Conservation (phyloP, 2,329 filamentous ascomycete genomes). For the Ceratocystiopsis minuta region DNA sequence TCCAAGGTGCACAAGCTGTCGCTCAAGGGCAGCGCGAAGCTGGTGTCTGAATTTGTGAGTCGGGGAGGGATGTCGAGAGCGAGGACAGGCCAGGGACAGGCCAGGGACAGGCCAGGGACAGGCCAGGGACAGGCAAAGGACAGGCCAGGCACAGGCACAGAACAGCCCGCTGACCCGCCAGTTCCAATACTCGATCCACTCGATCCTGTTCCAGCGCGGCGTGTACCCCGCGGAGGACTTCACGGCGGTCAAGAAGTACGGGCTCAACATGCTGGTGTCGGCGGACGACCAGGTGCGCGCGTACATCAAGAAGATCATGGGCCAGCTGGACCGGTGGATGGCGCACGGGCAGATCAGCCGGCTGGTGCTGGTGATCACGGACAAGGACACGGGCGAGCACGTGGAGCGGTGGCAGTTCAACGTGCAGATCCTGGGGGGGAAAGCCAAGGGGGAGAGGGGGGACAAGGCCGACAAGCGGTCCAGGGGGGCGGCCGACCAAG, state of each 20-base stretch:
- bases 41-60: constrained; percentile 88
- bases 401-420: constrained; percentile 98
- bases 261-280: constrained; percentile 93
- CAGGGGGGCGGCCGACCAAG: constrained; percentile 17
- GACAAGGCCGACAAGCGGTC: constrained; percentile 14
- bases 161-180: too few species aligned
- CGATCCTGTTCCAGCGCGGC: constrained; percentile 80
- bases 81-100: not conserved
- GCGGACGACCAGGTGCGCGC: constrained; percentile 96
- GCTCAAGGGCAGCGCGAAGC: constrained; percentile 65
- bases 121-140: too few species aligned
- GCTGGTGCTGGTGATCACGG: constrained; percentile 88
- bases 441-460: too few species aligned
- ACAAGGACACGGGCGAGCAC: constrained; percentile 91
- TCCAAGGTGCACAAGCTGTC: constrained; percentile 92
- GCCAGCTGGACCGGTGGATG: constrained; percentile 96
- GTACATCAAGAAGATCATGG: constrained; percentile 99
- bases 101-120: not conserved
- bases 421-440: constrained; percentile 24
- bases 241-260: constrained; percentile 96
- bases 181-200: constrained; percentile 98
- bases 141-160: too few species aligned
- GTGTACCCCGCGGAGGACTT: constrained; percentile 94
- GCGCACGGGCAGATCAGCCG: constrained; percentile 90
- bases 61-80: too few species aligned